Percentiles rank a stretch among this genome's conserved stretches.
Evolutionary conservation across 2,329 filamentous ascomycete genomes (phyloP).

Genomic region (Penicillium nordicum): DNA sequence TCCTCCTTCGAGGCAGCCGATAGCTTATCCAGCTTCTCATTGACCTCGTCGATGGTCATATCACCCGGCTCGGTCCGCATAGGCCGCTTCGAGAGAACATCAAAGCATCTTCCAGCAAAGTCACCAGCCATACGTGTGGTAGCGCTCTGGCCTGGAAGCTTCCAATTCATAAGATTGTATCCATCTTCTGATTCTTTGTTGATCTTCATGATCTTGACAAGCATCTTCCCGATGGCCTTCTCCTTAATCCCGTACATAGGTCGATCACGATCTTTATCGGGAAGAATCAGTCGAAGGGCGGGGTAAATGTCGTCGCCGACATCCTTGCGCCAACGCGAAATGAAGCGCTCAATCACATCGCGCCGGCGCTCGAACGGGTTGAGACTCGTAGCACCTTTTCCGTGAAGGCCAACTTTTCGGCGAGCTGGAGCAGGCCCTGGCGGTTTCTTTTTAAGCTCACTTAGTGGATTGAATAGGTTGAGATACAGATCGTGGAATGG

Average conservation of each 20-base stretch:
- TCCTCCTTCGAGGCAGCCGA: constrained; percentile 73
- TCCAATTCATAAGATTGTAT: constrained; percentile 84
- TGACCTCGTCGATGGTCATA: constrained; percentile 87
- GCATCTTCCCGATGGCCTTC: constrained; percentile 78
- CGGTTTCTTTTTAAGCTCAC: constrained; percentile 72
- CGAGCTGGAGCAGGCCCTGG: constrained; percentile 53
- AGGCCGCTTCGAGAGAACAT: constrained; percentile 79
- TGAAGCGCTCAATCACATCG: constrained; percentile 80
- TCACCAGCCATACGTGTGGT: constrained; percentile 73
- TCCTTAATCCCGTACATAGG: constrained; percentile 95
- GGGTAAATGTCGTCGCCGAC: constrained; percentile 93
- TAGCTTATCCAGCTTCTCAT: constrained; percentile 75
- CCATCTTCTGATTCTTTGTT: constrained; percentile 87
- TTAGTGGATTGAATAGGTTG: constrained; percentile 75
- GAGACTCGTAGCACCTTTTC: constrained; percentile 46
- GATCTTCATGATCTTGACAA: constrained; percentile 92
- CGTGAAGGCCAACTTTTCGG: constrained; percentile 59
- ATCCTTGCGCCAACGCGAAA: constrained; percentile 78
- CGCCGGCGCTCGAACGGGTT: constrained; percentile 75
- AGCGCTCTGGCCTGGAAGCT: constrained; percentile 68
- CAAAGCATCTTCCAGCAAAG: constrained; percentile 84
- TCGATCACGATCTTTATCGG: constrained; percentile 87
- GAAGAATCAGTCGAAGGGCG: constrained; percentile 83
- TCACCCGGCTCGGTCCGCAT: constrained; percentile 69
- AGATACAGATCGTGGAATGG: constrained; percentile 77